These are phyloP conservation scores for Microcyclospora pomicola DNA, from an alignment of 2,329 filamentous ascomycete genomes.

Conservation along the genomic window DNA sequence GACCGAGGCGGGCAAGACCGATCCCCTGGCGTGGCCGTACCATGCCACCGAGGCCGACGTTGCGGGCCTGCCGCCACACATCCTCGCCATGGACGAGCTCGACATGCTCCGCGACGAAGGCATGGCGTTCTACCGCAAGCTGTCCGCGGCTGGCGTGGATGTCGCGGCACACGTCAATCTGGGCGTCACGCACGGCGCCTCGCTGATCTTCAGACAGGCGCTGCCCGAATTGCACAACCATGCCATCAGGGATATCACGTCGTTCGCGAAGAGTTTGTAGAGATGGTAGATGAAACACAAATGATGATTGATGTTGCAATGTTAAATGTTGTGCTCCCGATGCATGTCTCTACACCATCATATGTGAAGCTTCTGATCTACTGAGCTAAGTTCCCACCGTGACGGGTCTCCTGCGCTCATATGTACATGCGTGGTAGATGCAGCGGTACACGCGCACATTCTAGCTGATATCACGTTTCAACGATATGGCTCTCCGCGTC, in stretches of 20 bases:
- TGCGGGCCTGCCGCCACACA: conserved; percentile 8
- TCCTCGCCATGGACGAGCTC: conserved; percentile 16
- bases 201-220: conserved; percentile 12
- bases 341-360: no score
- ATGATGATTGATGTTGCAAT: no score
- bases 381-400: no score
- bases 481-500: no score
- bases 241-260: conserved; percentile 10
- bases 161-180: conserved; percentile 14
- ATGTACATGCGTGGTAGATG: no score
- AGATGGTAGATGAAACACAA: no score
- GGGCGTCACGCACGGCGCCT: conserved; percentile 13
- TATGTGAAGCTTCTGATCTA: no score
- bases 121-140: conserved; percentile 15
- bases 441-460: no score
- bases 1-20: conserved; percentile 6
- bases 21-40: conserved; percentile 16
- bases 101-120: conserved; percentile 21
- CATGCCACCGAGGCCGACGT: conserved; percentile 7
- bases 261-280: conserved; percentile 13
- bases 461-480: no score
- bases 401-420: no score
- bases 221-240: conserved; percentile 15
- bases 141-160: conserved; percentile 14
- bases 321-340: no score